A percentile compares a stretch with the other conserved stretches of the same genome.
phyloP scores from a whole-genome alignment of 1,139 yeast species.

The Pichia sp. region DNA sequence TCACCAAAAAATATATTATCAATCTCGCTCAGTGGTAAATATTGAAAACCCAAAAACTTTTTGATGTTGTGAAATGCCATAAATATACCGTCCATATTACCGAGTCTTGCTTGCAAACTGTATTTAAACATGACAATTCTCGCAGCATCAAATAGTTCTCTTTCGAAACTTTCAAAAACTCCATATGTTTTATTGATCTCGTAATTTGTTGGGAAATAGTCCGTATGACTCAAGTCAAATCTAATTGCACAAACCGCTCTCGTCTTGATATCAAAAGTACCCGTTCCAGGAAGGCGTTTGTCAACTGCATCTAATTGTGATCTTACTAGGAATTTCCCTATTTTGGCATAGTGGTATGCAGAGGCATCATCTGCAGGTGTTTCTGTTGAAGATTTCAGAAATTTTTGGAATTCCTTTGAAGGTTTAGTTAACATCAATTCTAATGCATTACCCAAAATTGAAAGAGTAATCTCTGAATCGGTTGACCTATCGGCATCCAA shows the following conservation, averaged over 20 bases:
- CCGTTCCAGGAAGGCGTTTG: conserved; percentile 76
- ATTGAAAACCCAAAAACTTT: conserved; percentile 84
- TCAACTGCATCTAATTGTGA: conserved; percentile 89
- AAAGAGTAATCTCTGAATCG: conserved; percentile 67
- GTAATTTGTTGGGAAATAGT: conserved; percentile 52
- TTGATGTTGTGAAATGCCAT: conserved; percentile 85
- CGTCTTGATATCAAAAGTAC: conserved; percentile 88
- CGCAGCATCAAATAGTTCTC: conserved; percentile 73
- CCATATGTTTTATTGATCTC: conserved; percentile 62
- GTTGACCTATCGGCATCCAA: conserved; percentile 68
- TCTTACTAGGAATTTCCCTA: conserved; percentile 70
- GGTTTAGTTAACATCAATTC: conserved; percentile 69
- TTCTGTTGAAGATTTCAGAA: conserved; percentile 17
- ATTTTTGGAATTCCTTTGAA: conserved; percentile 29
- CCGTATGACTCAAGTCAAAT: conserved; percentile 66
- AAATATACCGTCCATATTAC: conserved; percentile 95
- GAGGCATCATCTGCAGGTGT: conserved; percentile 19
- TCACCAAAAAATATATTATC: conserved; percentile 53
- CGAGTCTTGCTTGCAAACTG: conserved; percentile 86
- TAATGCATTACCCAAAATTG: conserved; percentile 71
- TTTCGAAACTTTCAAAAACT: conserved; percentile 66
- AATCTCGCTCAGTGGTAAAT: conserved; percentile 68
- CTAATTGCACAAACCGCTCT: conserved; percentile 87
- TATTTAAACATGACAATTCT: conserved; percentile 78
- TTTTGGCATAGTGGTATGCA: conserved; percentile 65